Evolutionary conservation across 345 rosid genomes (phyloP), one percentile per base, ranked within the genome.

Genomic region (Linum trigynum): DNA sequence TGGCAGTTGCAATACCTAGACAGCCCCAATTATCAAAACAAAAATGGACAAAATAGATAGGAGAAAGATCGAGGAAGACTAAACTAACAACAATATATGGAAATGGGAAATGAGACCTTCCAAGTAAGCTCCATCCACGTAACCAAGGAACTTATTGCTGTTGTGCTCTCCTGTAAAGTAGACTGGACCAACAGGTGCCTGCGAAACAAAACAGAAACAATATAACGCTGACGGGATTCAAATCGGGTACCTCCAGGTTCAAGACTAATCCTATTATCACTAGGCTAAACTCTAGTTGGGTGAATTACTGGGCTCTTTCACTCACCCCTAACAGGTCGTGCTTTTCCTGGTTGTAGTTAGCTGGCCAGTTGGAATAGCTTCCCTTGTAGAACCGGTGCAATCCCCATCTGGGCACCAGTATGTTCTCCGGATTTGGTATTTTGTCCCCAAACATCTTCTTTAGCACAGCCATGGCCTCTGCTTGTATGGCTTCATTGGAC

Each of bases 131-230:
- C 76, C 78, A 7, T 67, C 58, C 2, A 69, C 67, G 43, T 77
- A 74, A 50, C 75, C 76, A 0, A 70, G 38, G 38, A 73, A 71
- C 14, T 41, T 65, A 7, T 75, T 39, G 61, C 35, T 56, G 35
- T 61, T 68, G 9, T 77, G 81, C 71, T 77, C 77, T n/a, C 81
- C 81, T 0, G 81, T 68, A 55, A 77, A 77, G 66, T 73, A 77
- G 32, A 77, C 64, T 38, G 73, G 72, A 23, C 75, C 75, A 14
- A 74, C 63, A 3, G 77, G 69, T 51, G 61, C 69, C 81, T 77
- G 70, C 11, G 2, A 2, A 11, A 56, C 7, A 11, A 9, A 16
- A 16, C 7, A 56, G 17, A 56, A 56, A 35, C 32, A 23, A 23
- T 23, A 23, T 23, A 23, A 23, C 1, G 1, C 32, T 23, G 32